phyloP scores from a whole-genome alignment of 2,329 filamentous ascomycete species.

The Xylariaceae sp. region DNA sequence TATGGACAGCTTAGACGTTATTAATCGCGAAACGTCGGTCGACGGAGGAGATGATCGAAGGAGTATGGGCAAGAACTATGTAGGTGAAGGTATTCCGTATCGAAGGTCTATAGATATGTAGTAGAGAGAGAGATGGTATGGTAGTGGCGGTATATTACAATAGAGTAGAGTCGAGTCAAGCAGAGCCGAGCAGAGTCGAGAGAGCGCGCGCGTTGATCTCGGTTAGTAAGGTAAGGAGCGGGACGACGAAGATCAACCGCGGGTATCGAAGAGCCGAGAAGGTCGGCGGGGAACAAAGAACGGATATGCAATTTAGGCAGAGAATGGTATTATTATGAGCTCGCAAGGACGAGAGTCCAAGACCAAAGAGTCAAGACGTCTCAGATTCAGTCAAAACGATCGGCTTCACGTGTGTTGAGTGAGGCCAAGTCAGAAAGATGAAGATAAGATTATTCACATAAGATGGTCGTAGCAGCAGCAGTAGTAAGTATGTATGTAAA shows the following conservation, averaged over 20 bases:
- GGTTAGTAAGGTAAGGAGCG: constrained; percentile 3
- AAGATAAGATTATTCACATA: constrained; percentile 20
- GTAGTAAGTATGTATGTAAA: too few relatives aligned
- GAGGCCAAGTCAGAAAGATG: constrained; percentile 9
- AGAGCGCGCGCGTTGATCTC: neutral
- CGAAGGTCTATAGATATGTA: too few relatives aligned
- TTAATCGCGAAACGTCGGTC: constrained; percentile 7
- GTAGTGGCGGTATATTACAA: neutral
- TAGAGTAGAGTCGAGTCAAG: neutral
- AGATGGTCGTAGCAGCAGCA: constrained; percentile 1
- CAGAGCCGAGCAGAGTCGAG: too few relatives aligned
- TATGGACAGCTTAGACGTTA: constrained; percentile 21
- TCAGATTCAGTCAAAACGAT: neutral
- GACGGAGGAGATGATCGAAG: neutral
- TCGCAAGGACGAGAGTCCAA: constrained; percentile 7
- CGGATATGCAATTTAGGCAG: constrained; percentile 21
- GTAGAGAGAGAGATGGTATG: neutral
- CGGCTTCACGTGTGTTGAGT: neutral
- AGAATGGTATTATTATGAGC: constrained; percentile 25
- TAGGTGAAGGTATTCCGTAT: too few relatives aligned
- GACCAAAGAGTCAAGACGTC: neutral
- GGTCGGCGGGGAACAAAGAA: constrained; percentile 18
- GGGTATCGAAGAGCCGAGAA: constrained; percentile 15
- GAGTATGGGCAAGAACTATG: constrained; percentile 3
- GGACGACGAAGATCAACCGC: constrained; percentile 15